A percentile compares a stretch with the other conserved stretches of the same genome.
Evolutionary conservation across 2,329 filamentous ascomycete genomes (phyloP).

Genomic region (Penicillium sp.): DNA sequence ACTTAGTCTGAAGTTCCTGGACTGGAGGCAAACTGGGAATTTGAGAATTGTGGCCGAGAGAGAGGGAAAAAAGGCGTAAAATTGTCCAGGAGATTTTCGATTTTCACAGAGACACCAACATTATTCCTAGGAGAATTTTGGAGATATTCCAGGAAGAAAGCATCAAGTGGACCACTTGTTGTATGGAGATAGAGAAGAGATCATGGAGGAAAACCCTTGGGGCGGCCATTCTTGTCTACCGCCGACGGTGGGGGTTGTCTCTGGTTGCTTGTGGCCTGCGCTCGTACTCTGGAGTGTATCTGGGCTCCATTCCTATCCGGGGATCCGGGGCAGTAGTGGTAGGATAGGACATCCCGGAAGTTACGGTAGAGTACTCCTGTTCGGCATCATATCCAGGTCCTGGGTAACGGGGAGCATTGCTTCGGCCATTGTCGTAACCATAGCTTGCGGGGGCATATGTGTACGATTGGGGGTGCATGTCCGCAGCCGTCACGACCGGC

Average conservation of each 20-base stretch:
- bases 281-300: conserved; percentile 44
- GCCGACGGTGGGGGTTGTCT: conserved; percentile 40
- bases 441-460: conserved; percentile 39
- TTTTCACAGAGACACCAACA: conserved; percentile 11
- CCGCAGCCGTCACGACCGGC: conserved; percentile 39
- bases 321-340: conserved; percentile 41
- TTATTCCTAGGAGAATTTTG: conserved; percentile 12
- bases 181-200: conserved; percentile 8
- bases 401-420: conserved; percentile 42
- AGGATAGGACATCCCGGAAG: conserved; percentile 42
- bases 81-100: conserved; percentile 9
- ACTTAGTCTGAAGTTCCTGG: conserved; percentile 1
- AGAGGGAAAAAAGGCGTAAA: background rate
- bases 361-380: conserved; percentile 41
- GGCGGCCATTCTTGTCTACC: conserved; percentile 27
- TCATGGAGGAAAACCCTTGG: conserved; percentile 10
- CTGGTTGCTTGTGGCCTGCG: conserved; percentile 42
- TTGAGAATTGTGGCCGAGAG: conserved; percentile 2
- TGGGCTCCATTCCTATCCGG: conserved; percentile 44
- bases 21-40: background rate
- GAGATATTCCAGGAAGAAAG: conserved; percentile 14
- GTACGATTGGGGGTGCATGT: conserved; percentile 40
- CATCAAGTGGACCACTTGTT: conserved; percentile 16
- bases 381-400: conserved; percentile 44
- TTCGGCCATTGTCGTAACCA: conserved; percentile 39